Percentiles rank a stretch among this genome's conserved stretches.
These are phyloP conservation scores for Teunomyces gatunensis DNA, from an alignment of 805 yeast genomes.

Conservation along the genomic window DNA sequence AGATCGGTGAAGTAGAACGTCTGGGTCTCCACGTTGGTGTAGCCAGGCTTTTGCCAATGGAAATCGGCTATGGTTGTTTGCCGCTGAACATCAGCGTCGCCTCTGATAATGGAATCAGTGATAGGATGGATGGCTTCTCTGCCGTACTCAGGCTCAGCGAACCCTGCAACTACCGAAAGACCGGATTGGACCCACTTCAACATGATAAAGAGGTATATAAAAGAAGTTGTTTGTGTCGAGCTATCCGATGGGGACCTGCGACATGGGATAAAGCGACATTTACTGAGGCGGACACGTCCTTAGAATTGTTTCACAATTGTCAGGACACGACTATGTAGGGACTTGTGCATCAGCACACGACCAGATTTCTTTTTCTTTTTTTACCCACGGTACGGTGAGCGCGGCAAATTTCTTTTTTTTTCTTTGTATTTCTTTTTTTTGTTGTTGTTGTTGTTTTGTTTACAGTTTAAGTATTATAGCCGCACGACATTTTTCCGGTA, in stretches of 20 bases:
- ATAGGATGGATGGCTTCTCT: conserved; percentile 88
- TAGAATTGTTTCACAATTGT: not conserved
- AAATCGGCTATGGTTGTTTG: conserved; percentile 66
- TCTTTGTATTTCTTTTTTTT: not conserved
- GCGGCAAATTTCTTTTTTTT: not conserved
- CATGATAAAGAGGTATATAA: conserved; percentile 38
- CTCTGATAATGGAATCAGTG: conserved; percentile 47
- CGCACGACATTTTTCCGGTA: not conserved
- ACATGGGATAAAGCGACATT: not conserved
- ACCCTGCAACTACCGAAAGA: conserved; percentile 91
- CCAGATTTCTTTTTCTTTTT: not conserved
- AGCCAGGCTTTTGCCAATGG: conserved; percentile 68
- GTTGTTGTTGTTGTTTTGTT: not conserved
- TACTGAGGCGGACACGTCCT: not conserved
- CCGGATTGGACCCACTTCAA: conserved; percentile 83
- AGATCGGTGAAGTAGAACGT: conserved; percentile 79
- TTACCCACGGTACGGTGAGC: not conserved
- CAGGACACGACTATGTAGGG: not conserved
- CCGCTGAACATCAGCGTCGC: conserved; percentile 46
- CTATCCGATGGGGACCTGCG: not conserved
- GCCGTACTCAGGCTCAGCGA: conserved; percentile 97
- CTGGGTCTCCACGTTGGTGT: conserved; percentile 93
- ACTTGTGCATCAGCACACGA: not conserved
- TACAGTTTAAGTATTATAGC: not conserved
- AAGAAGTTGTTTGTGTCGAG: not conserved